Evolutionary conservation across 352 stramenopile species (phyloP), one percentile per base, ranked within the genome.

Genomic region (Pythium folliculosum): DNA sequence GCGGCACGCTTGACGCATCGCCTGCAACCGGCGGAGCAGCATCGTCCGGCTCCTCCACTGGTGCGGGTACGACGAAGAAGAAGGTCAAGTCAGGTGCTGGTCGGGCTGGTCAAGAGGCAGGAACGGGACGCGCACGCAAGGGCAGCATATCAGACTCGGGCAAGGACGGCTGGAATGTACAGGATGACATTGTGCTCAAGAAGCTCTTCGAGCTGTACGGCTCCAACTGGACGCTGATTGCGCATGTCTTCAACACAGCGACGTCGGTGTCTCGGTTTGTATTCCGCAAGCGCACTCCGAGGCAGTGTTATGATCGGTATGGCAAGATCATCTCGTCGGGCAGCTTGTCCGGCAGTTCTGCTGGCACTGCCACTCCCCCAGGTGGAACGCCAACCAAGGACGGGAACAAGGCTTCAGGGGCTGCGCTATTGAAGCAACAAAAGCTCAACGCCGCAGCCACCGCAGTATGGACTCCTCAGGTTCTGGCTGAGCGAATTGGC

Each of bases 161-260:
- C 16, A 77, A 79, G 12, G 60, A 72, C 9, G 71, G 67, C 13
- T 96, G 88, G 88, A 91, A 75, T 45, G 61, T 81, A 49, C 75
- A 89, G 23, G 86, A 95, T 54, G 88, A 96, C 60, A 70, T 88
- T 9, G 70, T 94, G 27, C 71, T 96, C 4, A 91, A 90, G 72
- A 94, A 94, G 70, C 67, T 95, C 14, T 91, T 93, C 48, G 86
- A 95, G 59, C 70, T 92, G 25, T 96, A 96, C 60, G 88, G 88
- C 2, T 81, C 85, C 23, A 96, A 96, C 51, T 96, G 88, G 88
- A 92, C 84, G 51, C 77, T 96, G 14, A 92, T 96, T 38, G 83
- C 88, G 7, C 86, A 96, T 53, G 84, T 94, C 38, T 82, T 95
- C 51, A 94, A 94, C 53, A 80, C 83, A 57, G 71, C 85, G 23